Evolutionary conservation across 2,329 filamentous ascomycete genomes (phyloP).

Genomic region (Microdochium paspali): DNA sequence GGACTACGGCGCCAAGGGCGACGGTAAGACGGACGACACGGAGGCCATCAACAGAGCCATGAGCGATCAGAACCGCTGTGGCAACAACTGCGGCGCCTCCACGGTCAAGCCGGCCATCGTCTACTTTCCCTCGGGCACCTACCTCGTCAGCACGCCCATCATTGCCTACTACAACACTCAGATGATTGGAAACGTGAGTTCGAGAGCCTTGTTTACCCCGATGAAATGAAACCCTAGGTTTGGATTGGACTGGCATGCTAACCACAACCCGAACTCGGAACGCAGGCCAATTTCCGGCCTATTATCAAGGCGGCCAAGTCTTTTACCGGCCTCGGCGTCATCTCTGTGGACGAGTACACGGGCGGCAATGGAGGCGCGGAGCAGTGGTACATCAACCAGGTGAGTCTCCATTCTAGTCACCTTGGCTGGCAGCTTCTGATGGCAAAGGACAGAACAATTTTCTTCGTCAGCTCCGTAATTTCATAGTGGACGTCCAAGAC

Average conservation of each 20-base stretch:
- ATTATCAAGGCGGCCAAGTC: conserved; percentile 46
- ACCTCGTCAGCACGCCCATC: conserved; percentile 5
- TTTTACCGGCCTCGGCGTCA: conserved; percentile 31
- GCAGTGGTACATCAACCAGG: too few relatives aligned
- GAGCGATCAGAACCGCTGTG: conserved; percentile 5
- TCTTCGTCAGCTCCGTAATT: too few relatives aligned
- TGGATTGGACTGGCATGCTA: too few relatives aligned
- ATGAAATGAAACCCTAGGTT: too few relatives aligned
- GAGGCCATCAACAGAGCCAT: conserved; percentile 8
- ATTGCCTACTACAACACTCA: conserved; percentile 3
- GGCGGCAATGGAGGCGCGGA: not conserved
- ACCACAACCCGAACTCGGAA: too few relatives aligned
- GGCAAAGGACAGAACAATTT: too few relatives aligned
- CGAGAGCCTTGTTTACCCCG: too few relatives aligned
- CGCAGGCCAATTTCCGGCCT: conserved; percentile 51
- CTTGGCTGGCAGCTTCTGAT: too few relatives aligned
- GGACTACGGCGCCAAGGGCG: conserved; percentile 35
- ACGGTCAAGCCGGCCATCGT: conserved; percentile 5
- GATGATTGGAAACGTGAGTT: too few relatives aligned
- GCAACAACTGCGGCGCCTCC: conserved; percentile 3
- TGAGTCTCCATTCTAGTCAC: too few relatives aligned
- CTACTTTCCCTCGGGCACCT: conserved; percentile 9
- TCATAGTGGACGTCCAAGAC: too few relatives aligned
- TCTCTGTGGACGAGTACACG: conserved; percentile 8
- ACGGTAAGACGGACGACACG: conserved; percentile 15